These are phyloP conservation scores for Cladochytrium tenue DNA, from an alignment of 371 early-diverging fungal genomes.

Conservation along the genomic window DNA sequence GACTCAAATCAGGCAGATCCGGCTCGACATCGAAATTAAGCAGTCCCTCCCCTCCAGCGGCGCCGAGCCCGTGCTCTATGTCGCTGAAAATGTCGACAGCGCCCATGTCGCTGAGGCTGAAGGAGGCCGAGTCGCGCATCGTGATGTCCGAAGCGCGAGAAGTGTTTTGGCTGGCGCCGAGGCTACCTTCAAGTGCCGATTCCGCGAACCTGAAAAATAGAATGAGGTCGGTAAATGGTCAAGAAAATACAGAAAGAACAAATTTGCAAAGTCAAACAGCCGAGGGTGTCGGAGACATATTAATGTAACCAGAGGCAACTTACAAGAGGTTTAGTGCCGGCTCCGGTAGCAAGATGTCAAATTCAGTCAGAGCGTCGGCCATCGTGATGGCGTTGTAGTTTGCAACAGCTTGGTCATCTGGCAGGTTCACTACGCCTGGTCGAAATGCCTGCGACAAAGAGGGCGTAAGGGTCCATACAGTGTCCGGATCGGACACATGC, in stretches of 20 bases:
- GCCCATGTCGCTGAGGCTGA: background rate
- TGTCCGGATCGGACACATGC: background rate
- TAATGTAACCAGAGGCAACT: too few species aligned
- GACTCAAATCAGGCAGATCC: background rate
- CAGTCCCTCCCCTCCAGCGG: conserved; percentile 6
- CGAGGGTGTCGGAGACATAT: too few species aligned
- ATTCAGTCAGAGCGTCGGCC: conserved; percentile 82
- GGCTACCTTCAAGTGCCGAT: background rate
- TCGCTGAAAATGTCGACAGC: conserved; percentile 28
- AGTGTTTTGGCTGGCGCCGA: conserved; percentile 14
- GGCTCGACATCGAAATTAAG: conserved; percentile 19
- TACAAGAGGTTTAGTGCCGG: conserved; percentile 59
- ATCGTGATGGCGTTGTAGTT: conserved; percentile 82
- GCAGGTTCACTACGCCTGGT: conserved; percentile 84
- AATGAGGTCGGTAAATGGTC: too few species aligned
- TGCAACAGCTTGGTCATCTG: conserved; percentile 73
- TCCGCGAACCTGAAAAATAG: too few species aligned
- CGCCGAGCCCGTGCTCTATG: conserved; percentile 12
- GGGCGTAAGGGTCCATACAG: background rate
- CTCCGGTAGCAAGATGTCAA: conserved; percentile 84
- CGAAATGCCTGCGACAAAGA: conserved; percentile 68
- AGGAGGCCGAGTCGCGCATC: conserved; percentile 29
- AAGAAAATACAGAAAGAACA: too few species aligned
- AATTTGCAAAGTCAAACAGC: too few species aligned
- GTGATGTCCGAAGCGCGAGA: conserved; percentile 25